Evolutionary conservation across 176 grass and related monocot genomes (phyloP).

Genomic region (Alloteropsis semialata): DNA sequence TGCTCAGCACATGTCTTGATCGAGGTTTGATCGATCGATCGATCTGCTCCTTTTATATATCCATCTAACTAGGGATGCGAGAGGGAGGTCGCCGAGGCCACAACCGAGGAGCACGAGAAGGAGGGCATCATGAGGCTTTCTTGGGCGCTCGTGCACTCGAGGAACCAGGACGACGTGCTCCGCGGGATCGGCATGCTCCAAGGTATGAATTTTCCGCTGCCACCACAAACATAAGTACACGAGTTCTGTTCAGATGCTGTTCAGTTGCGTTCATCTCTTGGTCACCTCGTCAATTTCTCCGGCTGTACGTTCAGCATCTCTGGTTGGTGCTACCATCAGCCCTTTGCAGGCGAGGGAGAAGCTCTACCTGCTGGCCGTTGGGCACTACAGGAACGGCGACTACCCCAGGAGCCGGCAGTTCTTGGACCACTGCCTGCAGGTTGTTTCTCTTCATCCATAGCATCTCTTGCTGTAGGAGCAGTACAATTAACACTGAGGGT

Average conservation of each 20-base stretch:
- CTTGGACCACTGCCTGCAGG: neutral
- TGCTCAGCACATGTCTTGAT: no score
- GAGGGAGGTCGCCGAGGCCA: neutral
- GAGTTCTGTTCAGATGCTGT: neutral
- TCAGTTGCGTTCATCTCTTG: neutral
- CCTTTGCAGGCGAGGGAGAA: conserved; percentile 54
- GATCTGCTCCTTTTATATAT: neutral
- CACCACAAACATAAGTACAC: neutral
- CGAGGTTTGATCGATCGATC: no score
- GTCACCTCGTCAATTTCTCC: neutral
- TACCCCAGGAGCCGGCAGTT: neutral
- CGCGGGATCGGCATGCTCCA: neutral
- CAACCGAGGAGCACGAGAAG: neutral
- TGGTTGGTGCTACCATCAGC: conserved; percentile 37
- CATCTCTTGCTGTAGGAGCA: neutral
- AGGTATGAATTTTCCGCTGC: neutral
- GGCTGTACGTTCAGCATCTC: conserved; percentile 36
- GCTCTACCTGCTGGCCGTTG: conserved; percentile 49
- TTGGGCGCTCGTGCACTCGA: neutral
- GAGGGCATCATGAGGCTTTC: neutral
- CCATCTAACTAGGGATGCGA: neutral
- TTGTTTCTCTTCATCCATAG: neutral
- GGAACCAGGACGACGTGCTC: neutral
- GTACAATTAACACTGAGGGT: no score
- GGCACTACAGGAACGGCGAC: neutral